Conservation (phyloP, 176 grass and related monocot genomes). For the Saccharum spontaneum region DNA sequence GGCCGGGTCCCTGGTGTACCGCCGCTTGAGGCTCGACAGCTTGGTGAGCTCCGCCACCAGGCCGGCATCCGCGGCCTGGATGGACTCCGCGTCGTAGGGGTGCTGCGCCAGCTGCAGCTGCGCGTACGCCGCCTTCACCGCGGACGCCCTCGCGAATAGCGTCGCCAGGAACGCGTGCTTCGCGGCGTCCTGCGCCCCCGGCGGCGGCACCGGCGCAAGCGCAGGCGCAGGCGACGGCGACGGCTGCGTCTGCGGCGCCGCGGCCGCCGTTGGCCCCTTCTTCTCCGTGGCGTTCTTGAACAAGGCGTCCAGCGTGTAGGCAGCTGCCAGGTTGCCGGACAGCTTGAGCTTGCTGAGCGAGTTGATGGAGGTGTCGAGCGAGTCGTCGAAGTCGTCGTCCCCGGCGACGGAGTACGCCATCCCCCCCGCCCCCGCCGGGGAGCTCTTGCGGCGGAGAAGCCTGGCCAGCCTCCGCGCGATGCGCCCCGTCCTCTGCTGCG, state of each 20-base stretch:
- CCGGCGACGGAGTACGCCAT: conserved; percentile 36
- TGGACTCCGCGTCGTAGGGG: conserved; percentile 65
- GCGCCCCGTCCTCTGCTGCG: conserved; percentile 41
- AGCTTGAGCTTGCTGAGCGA: conserved; percentile 70
- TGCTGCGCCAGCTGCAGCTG: conserved; percentile 77
- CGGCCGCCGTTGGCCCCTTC: background rate
- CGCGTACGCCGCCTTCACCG: conserved; percentile 87
- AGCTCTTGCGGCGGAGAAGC: conserved; percentile 58
- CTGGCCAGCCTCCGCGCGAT: conserved; percentile 51
- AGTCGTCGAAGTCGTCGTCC: conserved; percentile 44
- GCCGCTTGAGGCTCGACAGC: conserved; percentile 63
- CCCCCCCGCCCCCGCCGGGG: background rate
- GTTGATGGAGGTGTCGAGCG: conserved; percentile 54
- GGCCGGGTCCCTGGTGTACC: conserved; percentile 28
- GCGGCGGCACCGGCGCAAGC: background rate
- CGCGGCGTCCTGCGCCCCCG: background rate
- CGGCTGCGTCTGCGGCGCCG: background rate
- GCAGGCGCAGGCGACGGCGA: background rate
- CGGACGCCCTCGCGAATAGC: conserved; percentile 69
- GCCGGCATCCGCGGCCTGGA: conserved; percentile 59
- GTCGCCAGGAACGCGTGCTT: conserved; percentile 54
- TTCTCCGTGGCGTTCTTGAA: conserved; percentile 39
- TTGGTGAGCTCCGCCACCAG: conserved; percentile 70
- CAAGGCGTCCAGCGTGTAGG: conserved; percentile 41
- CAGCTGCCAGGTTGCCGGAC: conserved; percentile 56